Base-by-base conservation (phyloP, 495 filamentous ascomycete species). In the Poronia punctata region DNA sequence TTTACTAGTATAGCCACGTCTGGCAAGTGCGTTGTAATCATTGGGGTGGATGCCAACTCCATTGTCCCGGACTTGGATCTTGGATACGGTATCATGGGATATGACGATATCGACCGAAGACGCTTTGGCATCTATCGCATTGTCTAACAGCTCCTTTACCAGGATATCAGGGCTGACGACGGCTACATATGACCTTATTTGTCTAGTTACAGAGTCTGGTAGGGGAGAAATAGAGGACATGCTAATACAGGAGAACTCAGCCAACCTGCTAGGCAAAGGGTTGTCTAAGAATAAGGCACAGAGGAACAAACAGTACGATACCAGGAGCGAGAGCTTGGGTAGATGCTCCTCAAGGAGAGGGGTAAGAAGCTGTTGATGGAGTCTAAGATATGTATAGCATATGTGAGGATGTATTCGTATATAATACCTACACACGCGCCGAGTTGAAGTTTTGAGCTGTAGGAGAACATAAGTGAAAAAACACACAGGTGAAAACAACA, bases 81-180 rank as follows among this genome's bases (percentile, higher is more conserved):
- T 67, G 56, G 90, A 84, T 9, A 96, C 56, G 0, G 83, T 78
- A 47, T 96, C 88, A 17, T 67, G 50, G 2, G 86, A 83, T 19
- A 95, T 68, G 40, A 89, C 71, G 22, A 97, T 65, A 20, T 77
- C 71, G 25, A 97, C 69, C 0, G 76, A 76, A 2, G 82, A 79
- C 4, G 90, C 84, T 17, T 72, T 72, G 3, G 90, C 84, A 59
- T 97, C 92, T 7, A 97, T 68, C 14, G 86, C 78, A 58, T 98
- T 98, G 44, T 98, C 92, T 22, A 98, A 53, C 7, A 97, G 75
- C 54, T 98, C 92, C 58, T 98, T 98, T 37, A 93, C 75, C 11
- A 95, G 67, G 5, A 79, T 78, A 38, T 71, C 71, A 7, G 89
- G 71, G 34, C 86, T 81, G 3, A 80, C 76, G 45, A 96, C 78